Percentiles rank a stretch among this genome's conserved stretches.
Conservation (phyloP, 805 yeast species). For the Zygotorulaspora danielsina region DNA sequence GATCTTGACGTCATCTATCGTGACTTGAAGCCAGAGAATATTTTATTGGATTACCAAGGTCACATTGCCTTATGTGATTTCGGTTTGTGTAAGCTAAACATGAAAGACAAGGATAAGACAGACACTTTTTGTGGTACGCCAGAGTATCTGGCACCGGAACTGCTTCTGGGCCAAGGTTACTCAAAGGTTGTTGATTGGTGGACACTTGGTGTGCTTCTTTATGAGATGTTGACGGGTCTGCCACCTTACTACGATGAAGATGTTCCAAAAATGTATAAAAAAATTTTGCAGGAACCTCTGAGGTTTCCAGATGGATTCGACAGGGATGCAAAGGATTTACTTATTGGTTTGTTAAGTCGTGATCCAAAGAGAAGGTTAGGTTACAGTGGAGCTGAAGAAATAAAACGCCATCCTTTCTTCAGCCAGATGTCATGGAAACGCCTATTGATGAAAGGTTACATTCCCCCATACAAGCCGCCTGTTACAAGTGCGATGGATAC, state of each 20-base stretch:
- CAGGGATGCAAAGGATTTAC: constrained; percentile 75
- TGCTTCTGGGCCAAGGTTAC: constrained; percentile 86
- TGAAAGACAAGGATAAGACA: constrained; percentile 83
- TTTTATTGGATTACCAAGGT: constrained; percentile 90
- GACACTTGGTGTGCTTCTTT: constrained; percentile 91
- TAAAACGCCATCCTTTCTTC: constrained; percentile 80
- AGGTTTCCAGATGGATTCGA: constrained; percentile 86
- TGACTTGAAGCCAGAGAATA: constrained; percentile 95
- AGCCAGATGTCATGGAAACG: constrained; percentile 87
- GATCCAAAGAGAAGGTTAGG: constrained; percentile 82
- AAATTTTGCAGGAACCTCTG: constrained; percentile 83
- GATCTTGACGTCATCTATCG: constrained; percentile 89
- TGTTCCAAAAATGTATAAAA: constrained; percentile 87
- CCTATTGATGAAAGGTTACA: constrained; percentile 76
- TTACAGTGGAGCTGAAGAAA: constrained; percentile 74
- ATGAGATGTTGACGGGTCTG: constrained; percentile 94
- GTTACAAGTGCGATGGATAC: constrained; percentile 85
- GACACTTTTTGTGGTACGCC: constrained; percentile 98
- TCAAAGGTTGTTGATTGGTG: constrained; percentile 97
- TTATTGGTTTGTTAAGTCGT: constrained; percentile 70
- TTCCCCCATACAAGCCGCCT: constrained; percentile 93
- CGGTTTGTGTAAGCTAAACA: constrained; percentile 92
- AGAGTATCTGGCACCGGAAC: constrained; percentile 93
- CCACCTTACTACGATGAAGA: constrained; percentile 98
- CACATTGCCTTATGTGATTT: constrained; percentile 97